Evolutionary conservation across 2,329 filamentous ascomycete species (phyloP).

Genomic region (Parastagonospora avenae): DNA sequence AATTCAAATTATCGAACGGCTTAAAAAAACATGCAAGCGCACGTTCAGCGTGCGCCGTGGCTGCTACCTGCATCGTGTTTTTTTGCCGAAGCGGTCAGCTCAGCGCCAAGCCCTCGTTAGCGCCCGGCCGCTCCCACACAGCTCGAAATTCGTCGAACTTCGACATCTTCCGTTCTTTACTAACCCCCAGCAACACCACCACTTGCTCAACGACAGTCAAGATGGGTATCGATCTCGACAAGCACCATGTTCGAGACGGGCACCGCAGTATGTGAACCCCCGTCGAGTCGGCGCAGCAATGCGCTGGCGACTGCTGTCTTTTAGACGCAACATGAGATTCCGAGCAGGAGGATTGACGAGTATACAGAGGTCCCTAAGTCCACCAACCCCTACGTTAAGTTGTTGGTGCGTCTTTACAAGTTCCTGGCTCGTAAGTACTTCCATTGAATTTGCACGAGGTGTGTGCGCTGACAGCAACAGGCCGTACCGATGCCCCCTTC

Average conservation of each 20-base stretch:
- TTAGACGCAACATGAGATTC: slow-evolving; percentile 46
- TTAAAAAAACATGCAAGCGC: too few species aligned
- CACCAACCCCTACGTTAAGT: slow-evolving; percentile 96
- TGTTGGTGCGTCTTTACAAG: slow-evolving; percentile 97
- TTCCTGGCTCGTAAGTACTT: slow-evolving; percentile 85
- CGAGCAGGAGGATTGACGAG: slow-evolving; percentile 43
- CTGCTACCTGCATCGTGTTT: too few species aligned
- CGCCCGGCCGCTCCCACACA: slow-evolving; percentile 18
- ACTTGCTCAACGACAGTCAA: slow-evolving; percentile 42
- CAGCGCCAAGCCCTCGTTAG: slow-evolving; percentile 13
- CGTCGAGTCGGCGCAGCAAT: slow-evolving; percentile 48
- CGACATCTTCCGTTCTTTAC: slow-evolving; percentile 20
- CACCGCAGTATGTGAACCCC: slow-evolving; percentile 66
- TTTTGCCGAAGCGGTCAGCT: too few species aligned
- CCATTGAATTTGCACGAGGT: slow-evolving; percentile 5
- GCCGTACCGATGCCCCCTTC: slow-evolving; percentile 95
- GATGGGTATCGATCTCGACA: slow-evolving; percentile 55
- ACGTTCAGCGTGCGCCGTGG: too few species aligned
- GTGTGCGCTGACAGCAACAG: slow-evolving; percentile 54
- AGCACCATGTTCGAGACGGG: slow-evolving; percentile 66
- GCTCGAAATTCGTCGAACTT: slow-evolving; percentile 22
- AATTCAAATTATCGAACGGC: too few species aligned
- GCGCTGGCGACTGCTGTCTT: slow-evolving; percentile 47
- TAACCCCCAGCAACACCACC: slow-evolving; percentile 41
- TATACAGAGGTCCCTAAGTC: slow-evolving; percentile 68